phyloP scores from a whole-genome alignment of 139 green algal species.

The Auxenochlorella protothecoides region DNA sequence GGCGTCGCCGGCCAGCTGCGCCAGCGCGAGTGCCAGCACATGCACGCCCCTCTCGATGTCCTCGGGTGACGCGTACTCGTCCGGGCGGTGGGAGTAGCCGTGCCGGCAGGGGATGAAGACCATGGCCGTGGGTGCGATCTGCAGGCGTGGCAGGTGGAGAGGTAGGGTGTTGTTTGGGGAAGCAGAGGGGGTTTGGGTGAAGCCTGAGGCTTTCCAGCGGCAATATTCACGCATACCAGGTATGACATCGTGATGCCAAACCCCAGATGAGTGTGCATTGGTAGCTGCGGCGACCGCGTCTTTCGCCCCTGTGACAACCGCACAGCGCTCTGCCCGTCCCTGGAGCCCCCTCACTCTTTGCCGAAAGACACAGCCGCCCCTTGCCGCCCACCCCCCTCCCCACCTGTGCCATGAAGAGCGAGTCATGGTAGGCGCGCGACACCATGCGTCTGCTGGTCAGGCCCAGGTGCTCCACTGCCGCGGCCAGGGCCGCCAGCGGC shows the following conservation, averaged over 20 bases:
- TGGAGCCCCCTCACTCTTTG: too few species aligned
- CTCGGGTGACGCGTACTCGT: slow-evolving; percentile 67
- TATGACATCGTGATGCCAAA: too few species aligned
- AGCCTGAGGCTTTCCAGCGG: too few species aligned
- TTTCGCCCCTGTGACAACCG: too few species aligned
- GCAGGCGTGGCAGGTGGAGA: neutral
- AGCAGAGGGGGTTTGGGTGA: too few species aligned
- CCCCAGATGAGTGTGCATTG: too few species aligned
- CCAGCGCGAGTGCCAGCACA: slow-evolving; percentile 33
- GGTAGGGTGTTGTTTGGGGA: too few species aligned
- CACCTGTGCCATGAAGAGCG: slow-evolving; percentile 85
- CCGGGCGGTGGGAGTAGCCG: slow-evolving; percentile 77
- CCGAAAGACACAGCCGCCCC: too few species aligned
- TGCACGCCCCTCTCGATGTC: slow-evolving; percentile 31
- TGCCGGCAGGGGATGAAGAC: slow-evolving; percentile 91
- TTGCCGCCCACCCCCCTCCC: neutral
- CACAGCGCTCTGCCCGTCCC: too few species aligned
- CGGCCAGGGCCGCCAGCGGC: slow-evolving; percentile 48
- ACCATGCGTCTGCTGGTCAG: slow-evolving; percentile 66
- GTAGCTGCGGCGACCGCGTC: too few species aligned
- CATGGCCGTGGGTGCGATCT: slow-evolving; percentile 80
- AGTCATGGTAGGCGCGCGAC: slow-evolving; percentile 90
- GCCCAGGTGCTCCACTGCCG: slow-evolving; percentile 41
- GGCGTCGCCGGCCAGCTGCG: slow-evolving; percentile 20
- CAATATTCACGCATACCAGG: too few species aligned